Conservation (phyloP, 1,139 yeast genomes). For the Debaryomycetaceae sp. region DNA sequence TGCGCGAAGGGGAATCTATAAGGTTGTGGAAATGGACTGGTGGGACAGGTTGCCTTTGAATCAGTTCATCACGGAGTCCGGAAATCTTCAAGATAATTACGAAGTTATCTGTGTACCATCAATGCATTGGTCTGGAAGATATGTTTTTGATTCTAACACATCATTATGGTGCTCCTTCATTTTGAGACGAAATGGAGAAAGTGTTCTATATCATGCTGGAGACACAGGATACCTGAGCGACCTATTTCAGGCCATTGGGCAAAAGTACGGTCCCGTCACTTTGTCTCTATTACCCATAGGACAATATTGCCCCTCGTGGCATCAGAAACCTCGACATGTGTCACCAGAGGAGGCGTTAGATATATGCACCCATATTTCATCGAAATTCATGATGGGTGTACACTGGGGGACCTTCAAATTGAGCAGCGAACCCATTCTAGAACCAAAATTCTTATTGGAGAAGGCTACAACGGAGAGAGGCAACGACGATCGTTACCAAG, state of each 20-base stretch:
- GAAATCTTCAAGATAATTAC: slow-evolving; percentile 47
- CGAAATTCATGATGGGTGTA: slow-evolving; percentile 71
- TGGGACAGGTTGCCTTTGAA: slow-evolving; percentile 67
- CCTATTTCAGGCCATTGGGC: slow-evolving; percentile 61
- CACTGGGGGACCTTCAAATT: slow-evolving; percentile 96
- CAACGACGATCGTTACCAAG: slow-evolving; percentile 20
- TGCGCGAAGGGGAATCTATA: slow-evolving; percentile 52
- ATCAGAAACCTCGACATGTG: slow-evolving; percentile 83
- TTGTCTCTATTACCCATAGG: slow-evolving; percentile 88
- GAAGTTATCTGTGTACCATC: slow-evolving; percentile 89
- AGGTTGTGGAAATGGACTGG: slow-evolving; percentile 80
- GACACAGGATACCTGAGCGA: slow-evolving; percentile 86
- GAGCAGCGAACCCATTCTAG: slow-evolving; percentile 82
- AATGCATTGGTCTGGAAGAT: slow-evolving; percentile 96
- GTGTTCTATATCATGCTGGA: slow-evolving; percentile 86
- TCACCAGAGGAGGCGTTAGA: slow-evolving; percentile 74
- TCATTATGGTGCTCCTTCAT: slow-evolving; percentile 89
- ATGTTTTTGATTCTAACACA: slow-evolving; percentile 69
- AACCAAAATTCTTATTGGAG: slow-evolving; percentile 55
- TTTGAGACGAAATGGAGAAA: slow-evolving; percentile 59
- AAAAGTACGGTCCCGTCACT: slow-evolving; percentile 58
- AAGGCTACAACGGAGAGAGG: slow-evolving; percentile 18
- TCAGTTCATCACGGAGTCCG: slow-evolving; percentile 18
- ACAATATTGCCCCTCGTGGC: slow-evolving; percentile 95
- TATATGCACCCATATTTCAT: slow-evolving; percentile 61